phyloP scores from a whole-genome alignment of 2,329 filamentous ascomycete genomes.

The Cladosporium sp. region DNA sequence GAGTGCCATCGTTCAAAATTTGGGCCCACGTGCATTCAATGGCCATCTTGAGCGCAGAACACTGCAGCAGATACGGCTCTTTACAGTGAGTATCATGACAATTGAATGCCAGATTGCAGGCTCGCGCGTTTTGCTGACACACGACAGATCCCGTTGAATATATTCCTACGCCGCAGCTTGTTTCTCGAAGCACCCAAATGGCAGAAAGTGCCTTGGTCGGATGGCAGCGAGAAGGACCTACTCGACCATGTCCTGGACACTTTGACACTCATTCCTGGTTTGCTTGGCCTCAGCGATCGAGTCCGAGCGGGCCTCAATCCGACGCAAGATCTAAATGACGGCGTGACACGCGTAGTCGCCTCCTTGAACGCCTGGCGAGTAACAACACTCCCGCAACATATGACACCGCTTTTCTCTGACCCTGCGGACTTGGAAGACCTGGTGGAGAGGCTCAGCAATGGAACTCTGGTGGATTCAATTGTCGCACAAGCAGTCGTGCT shows the following conservation, averaged over 20 bases:
- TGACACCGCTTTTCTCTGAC: background rate
- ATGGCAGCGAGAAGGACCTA: background rate
- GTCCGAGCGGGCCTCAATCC: background rate
- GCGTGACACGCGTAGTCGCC: background rate
- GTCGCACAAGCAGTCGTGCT: constrained; percentile 2
- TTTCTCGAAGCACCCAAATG: background rate
- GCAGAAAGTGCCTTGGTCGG: background rate
- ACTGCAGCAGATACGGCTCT: background rate
- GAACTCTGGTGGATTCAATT: background rate
- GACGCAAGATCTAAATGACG: background rate
- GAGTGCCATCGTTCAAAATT: background rate
- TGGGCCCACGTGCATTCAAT: background rate
- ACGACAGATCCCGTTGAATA: background rate
- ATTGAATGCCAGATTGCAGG: background rate
- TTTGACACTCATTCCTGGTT: background rate
- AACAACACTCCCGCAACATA: background rate
- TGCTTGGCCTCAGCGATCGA: background rate
- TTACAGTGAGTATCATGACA: background rate
- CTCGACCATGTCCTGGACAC: background rate
- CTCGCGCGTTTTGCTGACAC: background rate
- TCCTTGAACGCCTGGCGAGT: background rate
- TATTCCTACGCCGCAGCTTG: background rate
- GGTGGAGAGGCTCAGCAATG: background rate
- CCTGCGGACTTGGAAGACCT: background rate
- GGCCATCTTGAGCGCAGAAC: background rate